A percentile compares a stretch with the other conserved stretches of the same genome.
Conservation (phyloP, 2,329 filamentous ascomycete genomes). For the Stagonosporopsis vannaccii region DNA sequence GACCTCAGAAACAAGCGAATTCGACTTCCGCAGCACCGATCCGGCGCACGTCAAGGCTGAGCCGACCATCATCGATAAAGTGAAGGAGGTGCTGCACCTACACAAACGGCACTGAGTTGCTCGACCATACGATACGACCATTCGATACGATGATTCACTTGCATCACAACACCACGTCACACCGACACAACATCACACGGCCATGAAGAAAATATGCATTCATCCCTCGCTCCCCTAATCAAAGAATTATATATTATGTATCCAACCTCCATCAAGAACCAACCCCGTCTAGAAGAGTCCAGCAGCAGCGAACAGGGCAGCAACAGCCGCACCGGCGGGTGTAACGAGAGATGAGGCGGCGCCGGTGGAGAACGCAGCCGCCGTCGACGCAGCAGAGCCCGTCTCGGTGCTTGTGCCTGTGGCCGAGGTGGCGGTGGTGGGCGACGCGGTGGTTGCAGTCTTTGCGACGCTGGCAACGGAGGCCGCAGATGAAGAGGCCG, state of each 20-base stretch:
- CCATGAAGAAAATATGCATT: too few species aligned
- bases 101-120: neutral
- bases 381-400: conserved; percentile 6
- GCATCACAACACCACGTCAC: neutral
- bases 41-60: neutral
- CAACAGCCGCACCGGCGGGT: conserved; percentile 35
- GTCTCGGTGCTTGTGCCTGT: conserved; percentile 13
- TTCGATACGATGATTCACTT: neutral
- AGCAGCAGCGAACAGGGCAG: conserved; percentile 29
- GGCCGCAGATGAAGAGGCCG: conserved; percentile 27
- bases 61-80: neutral
- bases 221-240: too few species aligned
- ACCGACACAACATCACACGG: neutral
- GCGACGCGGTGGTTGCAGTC: conserved; percentile 21
- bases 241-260: conserved; percentile 11
- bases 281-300: conserved; percentile 24
- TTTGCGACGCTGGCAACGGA: conserved; percentile 29
- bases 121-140: too few species aligned
- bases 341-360: conserved; percentile 17
- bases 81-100: conserved; percentile 1
- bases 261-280: neutral
- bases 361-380: conserved; percentile 29
- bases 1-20: neutral
- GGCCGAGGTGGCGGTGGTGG: conserved; percentile 10
- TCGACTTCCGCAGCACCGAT: neutral